phyloP scores from a whole-genome alignment of 345 rosid species.

The Iberis pinnata region DNA sequence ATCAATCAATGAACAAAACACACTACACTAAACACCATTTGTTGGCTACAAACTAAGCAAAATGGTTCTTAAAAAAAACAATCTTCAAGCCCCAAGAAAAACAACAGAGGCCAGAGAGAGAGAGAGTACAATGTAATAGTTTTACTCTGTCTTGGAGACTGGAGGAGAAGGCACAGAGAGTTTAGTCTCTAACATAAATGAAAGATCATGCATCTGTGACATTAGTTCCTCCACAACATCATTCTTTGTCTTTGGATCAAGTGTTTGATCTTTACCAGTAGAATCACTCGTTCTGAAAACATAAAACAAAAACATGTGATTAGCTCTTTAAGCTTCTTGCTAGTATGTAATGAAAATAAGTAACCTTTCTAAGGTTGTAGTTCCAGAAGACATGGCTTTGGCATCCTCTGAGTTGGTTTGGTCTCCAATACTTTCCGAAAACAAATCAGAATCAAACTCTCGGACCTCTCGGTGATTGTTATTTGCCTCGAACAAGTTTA shows the following conservation, averaged over 20 bases:
- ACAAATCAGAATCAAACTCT: conserved; percentile 37
- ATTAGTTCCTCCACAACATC: conserved; percentile 43
- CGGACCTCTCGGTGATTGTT: conserved; percentile 25
- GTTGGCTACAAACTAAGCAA: conserved; percentile 11
- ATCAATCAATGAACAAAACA: no score
- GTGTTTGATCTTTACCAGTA: conserved; percentile 27
- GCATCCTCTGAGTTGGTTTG: conserved; percentile 29
- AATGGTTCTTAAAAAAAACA: conserved; percentile 7
- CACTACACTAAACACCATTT: conserved; percentile 8
- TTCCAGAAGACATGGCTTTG: conserved; percentile 26
- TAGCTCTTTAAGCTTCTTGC: no score
- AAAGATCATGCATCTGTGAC: conserved; percentile 86
- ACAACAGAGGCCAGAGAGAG: conserved; percentile 13
- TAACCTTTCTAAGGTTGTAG: conserved; percentile 44
- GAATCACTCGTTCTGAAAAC: conserved; percentile 33
- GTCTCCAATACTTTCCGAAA: conserved; percentile 31
- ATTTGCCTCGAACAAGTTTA: conserved; percentile 30
- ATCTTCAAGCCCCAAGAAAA: conserved; percentile 21
- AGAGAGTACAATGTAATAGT: conserved; percentile 8
- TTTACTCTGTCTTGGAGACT: conserved; percentile 25
- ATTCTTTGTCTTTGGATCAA: conserved; percentile 29
- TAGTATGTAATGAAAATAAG: no score
- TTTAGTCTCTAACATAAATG: conserved; percentile 67
- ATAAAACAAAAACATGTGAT: conserved; percentile 8
- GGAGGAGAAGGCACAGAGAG: conserved; percentile 57